Percentiles rank a stretch among this genome's conserved stretches.
phyloP scores from a whole-genome alignment of 805 yeast genomes.

The Yarrowia bubula region DNA sequence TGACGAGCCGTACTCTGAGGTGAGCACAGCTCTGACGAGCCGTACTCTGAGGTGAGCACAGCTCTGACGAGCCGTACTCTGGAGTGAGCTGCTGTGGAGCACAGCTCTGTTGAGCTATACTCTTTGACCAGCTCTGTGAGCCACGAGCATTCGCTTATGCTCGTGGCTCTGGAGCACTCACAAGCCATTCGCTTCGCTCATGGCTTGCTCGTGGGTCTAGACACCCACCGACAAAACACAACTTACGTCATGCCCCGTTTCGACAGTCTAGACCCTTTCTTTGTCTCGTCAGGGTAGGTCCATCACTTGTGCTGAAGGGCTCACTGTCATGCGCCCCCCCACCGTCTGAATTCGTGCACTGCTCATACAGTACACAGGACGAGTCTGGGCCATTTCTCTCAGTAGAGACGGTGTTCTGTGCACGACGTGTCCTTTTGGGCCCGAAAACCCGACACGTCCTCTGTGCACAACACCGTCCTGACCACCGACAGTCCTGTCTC shows the following conservation, averaged over 20 bases:
- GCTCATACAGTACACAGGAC: not conserved
- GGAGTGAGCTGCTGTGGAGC: no score
- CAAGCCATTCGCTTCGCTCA: not conserved
- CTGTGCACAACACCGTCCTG: constrained; percentile 4
- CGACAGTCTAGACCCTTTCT: not conserved
- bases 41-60: no score
- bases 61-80: no score
- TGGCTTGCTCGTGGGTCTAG: not conserved
- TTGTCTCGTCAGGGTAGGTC: constrained; percentile 5
- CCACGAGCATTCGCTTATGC: not conserved
- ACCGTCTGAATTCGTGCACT: not conserved
- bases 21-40: no score
- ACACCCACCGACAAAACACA: not conserved
- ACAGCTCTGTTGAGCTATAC: no score
- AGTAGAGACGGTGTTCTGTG: not conserved
- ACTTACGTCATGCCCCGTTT: not conserved
- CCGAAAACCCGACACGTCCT: not conserved
- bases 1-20: no score
- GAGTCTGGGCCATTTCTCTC: not conserved
- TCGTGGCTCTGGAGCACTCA: not conserved
- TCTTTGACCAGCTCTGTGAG: no score
- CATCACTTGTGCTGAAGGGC: not conserved
- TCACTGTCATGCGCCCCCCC: not conserved
- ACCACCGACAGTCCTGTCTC: not conserved
- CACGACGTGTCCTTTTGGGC: not conserved